These are phyloP conservation scores for Entomortierella beljakovae DNA, from an alignment of 192 early-diverging fungal genomes.

Conservation along the genomic window DNA sequence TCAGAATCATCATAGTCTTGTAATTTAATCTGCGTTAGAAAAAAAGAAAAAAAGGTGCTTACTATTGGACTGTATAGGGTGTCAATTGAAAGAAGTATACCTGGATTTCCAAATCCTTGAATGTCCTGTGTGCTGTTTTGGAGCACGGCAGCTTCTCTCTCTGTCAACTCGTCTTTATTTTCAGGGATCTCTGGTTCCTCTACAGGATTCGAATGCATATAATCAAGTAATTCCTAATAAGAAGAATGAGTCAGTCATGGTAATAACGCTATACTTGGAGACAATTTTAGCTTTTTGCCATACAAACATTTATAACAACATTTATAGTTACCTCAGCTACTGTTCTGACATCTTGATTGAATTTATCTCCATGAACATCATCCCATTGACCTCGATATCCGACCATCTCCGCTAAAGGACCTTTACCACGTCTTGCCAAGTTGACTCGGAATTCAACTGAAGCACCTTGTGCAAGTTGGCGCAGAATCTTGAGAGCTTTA, in stretches of 20 bases:
- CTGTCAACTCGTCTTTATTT: not conserved
- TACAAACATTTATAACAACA: not conserved
- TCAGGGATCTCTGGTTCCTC: slow-evolving; percentile 10
- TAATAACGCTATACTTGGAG: no score
- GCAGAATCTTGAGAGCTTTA: slow-evolving; percentile 49
- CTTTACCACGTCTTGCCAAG: slow-evolving; percentile 29
- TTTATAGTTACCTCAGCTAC: slow-evolving; percentile 29
- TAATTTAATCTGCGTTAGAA: not conserved
- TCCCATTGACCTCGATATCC: slow-evolving; percentile 41
- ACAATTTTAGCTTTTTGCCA: no score
- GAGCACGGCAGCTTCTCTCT: slow-evolving; percentile 25
- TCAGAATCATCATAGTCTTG: slow-evolving; percentile 40
- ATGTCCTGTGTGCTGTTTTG: slow-evolving; percentile 30
- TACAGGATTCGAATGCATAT: slow-evolving; percentile 51
- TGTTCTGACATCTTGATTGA: slow-evolving; percentile 32
- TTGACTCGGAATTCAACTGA: slow-evolving; percentile 32
- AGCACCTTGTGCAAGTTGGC: slow-evolving; percentile 42
- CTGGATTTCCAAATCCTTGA: slow-evolving; percentile 41
- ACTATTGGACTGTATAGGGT: not conserved
- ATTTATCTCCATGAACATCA: slow-evolving; percentile 43
- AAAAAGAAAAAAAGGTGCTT: not conserved
- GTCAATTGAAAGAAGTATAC: not conserved
- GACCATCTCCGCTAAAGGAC: slow-evolving; percentile 18
- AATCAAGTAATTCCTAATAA: slow-evolving; percentile 35
- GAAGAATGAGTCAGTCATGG: not conserved